Evolutionary conservation across 2,329 filamentous ascomycete genomes (phyloP).

Genomic region (Colletotrichum phormii): DNA sequence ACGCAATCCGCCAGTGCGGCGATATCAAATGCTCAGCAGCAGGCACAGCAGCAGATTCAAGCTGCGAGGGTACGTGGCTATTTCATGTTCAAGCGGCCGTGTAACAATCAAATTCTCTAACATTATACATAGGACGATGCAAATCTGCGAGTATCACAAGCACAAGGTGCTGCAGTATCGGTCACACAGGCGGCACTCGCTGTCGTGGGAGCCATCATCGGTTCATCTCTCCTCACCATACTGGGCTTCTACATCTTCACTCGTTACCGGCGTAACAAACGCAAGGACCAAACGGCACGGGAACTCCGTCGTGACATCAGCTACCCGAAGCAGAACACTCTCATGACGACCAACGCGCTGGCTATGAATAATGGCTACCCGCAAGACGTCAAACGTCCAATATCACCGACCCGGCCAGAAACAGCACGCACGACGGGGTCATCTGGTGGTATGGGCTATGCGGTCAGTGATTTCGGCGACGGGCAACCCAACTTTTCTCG

Average conservation of each 20-base stretch:
- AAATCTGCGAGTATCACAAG: constrained; percentile 44
- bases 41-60: constrained; percentile 28
- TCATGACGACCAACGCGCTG: constrained; percentile 29
- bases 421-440: constrained; percentile 30
- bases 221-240: constrained; percentile 53
- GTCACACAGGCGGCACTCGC: constrained; percentile 55
- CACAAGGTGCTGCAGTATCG: constrained; percentile 53
- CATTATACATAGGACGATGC: constrained; percentile 41
- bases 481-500: constrained; percentile 27
- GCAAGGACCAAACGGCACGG: constrained; percentile 22
- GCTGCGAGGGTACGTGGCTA: constrained; percentile 23
- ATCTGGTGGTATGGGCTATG: constrained; percentile 20
- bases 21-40: constrained; percentile 36
- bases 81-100: constrained; percentile 24
- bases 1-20: constrained; percentile 40
- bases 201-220: constrained; percentile 55
- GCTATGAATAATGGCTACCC: constrained; percentile 37
- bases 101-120: neutral
- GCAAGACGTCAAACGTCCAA: constrained; percentile 40
- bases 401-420: constrained; percentile 31
- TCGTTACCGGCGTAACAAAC: constrained; percentile 43
- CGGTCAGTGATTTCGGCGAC: constrained; percentile 21
- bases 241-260: constrained; percentile 50
- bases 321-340: constrained; percentile 40
- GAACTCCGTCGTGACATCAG: constrained; percentile 36